A percentile compares a stretch with the other conserved stretches of the same genome.
phyloP scores from a whole-genome alignment of 2,329 filamentous ascomycete species.

The Pleurostoma richardsiae region DNA sequence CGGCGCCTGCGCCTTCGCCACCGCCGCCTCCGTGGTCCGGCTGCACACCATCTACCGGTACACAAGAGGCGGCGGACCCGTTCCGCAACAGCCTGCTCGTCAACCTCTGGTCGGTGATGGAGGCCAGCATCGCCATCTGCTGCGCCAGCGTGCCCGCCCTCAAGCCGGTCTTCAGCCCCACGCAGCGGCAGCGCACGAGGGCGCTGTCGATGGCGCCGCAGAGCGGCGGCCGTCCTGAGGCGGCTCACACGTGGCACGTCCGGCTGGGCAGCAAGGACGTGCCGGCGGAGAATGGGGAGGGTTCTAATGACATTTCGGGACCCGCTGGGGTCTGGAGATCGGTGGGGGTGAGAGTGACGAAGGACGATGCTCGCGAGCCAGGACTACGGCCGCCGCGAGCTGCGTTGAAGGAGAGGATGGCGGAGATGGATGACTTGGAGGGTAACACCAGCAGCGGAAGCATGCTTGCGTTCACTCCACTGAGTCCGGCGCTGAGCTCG shows the following conservation, averaged over 20 bases:
- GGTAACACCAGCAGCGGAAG: neutral
- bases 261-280: conserved; percentile 1
- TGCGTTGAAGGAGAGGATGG: conserved; percentile 1
- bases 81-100: conserved; percentile 26
- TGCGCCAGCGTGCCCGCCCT: conserved; percentile 44
- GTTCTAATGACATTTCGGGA: neutral
- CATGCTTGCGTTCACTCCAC: neutral
- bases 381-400: neutral
- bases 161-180: conserved; percentile 42
- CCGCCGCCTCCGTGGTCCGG: conserved; percentile 29
- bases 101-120: conserved; percentile 40
- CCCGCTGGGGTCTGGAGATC: neutral
- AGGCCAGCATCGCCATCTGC: conserved; percentile 42
- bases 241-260: neutral
- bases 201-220: neutral
- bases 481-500: neutral
- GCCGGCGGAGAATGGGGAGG: neutral
- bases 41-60: conserved; percentile 32
- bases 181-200: conserved; percentile 3
- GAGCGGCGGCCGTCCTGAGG: neutral
- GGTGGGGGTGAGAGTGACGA: neutral
- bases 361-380: neutral
- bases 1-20: conserved; percentile 30
- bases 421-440: neutral
- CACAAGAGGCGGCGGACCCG: conserved; percentile 25